Percentiles rank a stretch among this genome's conserved stretches.
Conservation (phyloP, 1,139 yeast genomes). For the Sugiyamaella grinbergsii region DNA sequence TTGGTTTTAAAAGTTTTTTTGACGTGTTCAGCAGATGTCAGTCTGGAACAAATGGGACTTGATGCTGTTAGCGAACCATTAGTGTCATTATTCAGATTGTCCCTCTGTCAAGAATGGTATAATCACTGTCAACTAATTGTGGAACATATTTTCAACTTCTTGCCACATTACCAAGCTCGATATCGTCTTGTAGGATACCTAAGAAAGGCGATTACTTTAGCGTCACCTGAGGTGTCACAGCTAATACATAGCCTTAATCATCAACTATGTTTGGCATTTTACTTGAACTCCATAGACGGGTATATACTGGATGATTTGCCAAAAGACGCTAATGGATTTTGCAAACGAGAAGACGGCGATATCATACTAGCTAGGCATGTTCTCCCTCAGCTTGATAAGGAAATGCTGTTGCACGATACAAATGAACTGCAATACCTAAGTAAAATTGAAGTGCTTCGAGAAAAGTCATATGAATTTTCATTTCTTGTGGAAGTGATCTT, state of each 20-base stretch:
- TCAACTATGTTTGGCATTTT: conserved; percentile 13
- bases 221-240: not conserved
- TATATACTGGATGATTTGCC: not conserved
- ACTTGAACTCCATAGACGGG: conserved; percentile 1
- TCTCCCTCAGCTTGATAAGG: conserved; percentile 9
- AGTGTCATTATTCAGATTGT: not conserved
- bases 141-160: conserved; percentile 3
- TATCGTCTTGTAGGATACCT: conserved; percentile 7
- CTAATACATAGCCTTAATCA: conserved; percentile 7
- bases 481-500: conserved; percentile 12
- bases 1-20: conserved; percentile 4
- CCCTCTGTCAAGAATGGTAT: conserved; percentile 2
- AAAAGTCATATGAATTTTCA: conserved; percentile 3
- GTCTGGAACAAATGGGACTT: conserved; percentile 16
- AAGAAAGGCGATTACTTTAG: conserved; percentile 6
- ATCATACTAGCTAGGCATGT: not conserved
- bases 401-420: conserved; percentile 5
- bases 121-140: not conserved
- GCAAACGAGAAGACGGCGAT: conserved; percentile 4
- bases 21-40: conserved; percentile 14
- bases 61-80: conserved; percentile 16
- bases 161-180: conserved; percentile 11
- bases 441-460: not conserved
- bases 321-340: not conserved
- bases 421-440: not conserved